Evolutionary conservation across 148 eudicot genomes (phyloP), one percentile per base, ranked within the genome.

Genomic region (Rhododendron vialii): DNA sequence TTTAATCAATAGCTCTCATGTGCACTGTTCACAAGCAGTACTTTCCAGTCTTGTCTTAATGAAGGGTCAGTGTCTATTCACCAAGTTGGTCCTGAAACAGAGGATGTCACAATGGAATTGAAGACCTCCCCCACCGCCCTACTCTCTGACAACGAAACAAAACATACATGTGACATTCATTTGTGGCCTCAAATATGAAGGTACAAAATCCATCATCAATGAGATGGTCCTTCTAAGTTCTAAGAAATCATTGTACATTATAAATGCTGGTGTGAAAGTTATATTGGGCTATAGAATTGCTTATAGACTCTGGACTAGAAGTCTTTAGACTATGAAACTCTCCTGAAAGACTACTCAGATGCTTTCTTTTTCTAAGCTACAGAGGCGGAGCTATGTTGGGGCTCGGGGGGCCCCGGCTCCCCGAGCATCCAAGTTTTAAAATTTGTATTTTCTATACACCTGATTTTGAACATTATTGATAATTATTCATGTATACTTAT

Each of bases 71-170:
- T 48, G 76, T 43, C 76, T 83, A 38, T 65, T 22, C 45, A 7
- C 67, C 86, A 84, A 84, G 78, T 83, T 83, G 85, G 78, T 83
- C 28, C 43, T 47, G 53, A 26, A 61, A 83, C 78, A 83, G 69
- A 67, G 69, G 67, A 84, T 2, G 18, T 51, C 86, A 84, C 80
- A 24, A 33, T 50, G 15, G 48, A 67, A 50, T 33, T 67, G 73
- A 3, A 35, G 43, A 35, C 61, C 33, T 2, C 33, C 80, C 69
- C 50, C 76, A 57, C 84, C 84, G 35, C 67, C 36, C 45, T 63
- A 33, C 24, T 51, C 67, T 36, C 81, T 84, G 50, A 33, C 13
- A 53, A 22, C 47, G 50, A 84, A 35, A 51, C 65, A 35, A 48
- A 50, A n/a, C 24, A 15, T 26, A 74, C 59, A 47, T 48, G 26